Conservation (phyloP, 352 stramenopile genomes). For the Globisporangium emineosum region DNA sequence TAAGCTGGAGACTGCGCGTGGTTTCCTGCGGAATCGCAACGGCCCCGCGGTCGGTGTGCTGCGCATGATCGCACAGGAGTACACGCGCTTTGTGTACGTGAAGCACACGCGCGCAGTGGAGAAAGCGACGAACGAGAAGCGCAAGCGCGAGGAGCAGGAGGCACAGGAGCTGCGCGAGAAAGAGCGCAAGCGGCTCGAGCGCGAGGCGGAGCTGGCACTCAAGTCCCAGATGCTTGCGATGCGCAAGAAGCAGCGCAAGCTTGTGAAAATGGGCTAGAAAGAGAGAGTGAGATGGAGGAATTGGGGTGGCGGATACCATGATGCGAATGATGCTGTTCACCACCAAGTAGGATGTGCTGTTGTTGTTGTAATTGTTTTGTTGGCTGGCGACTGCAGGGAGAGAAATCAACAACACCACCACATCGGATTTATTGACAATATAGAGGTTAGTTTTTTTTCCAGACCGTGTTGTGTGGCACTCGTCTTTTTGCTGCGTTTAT, state of each 20-base stretch:
- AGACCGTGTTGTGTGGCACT: neutral
- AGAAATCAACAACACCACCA: neutral
- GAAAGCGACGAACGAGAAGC: constrained; percentile 65
- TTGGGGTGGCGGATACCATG: neutral
- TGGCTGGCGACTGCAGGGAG: neutral
- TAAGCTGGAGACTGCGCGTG: constrained; percentile 57
- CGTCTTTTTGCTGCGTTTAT: neutral
- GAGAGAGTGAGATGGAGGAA: neutral
- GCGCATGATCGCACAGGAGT: constrained; percentile 73
- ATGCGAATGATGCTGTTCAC: neutral
- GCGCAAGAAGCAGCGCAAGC: constrained; percentile 69
- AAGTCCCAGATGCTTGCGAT: constrained; percentile 82
- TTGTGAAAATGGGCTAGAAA: constrained; percentile 22
- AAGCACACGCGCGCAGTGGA: constrained; percentile 78
- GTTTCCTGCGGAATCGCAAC: constrained; percentile 53
- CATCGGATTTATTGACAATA: constrained; percentile 13
- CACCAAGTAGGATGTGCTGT: constrained; percentile 5
- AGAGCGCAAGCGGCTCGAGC: constrained; percentile 63
- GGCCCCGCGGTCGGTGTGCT: constrained; percentile 66
- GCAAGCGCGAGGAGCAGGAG: constrained; percentile 65
- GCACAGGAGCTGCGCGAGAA: constrained; percentile 52
- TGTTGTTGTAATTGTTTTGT: constrained; percentile 6
- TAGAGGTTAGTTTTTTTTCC: constrained; percentile 5
- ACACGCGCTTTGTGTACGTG: constrained; percentile 81
- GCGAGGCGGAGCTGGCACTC: constrained; percentile 60